These are phyloP conservation scores for Fragosphaeria purpurea DNA, from an alignment of 2,329 filamentous ascomycete genomes.

Conservation along the genomic window DNA sequence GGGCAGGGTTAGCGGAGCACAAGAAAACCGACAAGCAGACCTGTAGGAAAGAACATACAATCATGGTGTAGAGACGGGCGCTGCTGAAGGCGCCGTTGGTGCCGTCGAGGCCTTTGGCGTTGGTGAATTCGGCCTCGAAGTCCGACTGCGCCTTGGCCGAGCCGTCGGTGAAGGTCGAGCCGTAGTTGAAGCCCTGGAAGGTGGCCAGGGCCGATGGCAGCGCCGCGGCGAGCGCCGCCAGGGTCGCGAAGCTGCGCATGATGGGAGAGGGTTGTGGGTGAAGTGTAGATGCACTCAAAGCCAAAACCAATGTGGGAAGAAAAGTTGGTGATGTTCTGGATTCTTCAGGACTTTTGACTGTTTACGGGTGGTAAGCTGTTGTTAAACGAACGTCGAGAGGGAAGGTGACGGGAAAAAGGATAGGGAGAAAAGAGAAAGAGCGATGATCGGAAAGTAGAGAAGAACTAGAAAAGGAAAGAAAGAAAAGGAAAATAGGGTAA, in stretches of 20 bases:
- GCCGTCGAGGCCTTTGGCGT: constrained; percentile 52
- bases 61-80: constrained; percentile 63
- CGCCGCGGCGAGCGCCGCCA: constrained; percentile 13
- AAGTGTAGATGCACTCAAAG: background rate
- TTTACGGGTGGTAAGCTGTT: too few relatives aligned
- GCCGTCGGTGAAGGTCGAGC: constrained; percentile 50
- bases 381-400: too few relatives aligned
- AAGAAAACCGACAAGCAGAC: background rate
- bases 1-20: background rate
- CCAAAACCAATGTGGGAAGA: background rate
- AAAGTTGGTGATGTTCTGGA: too few relatives aligned
- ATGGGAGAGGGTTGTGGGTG: background rate
- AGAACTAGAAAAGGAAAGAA: background rate
- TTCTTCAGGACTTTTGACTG: too few relatives aligned
- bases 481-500: background rate
- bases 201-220: constrained; percentile 22
- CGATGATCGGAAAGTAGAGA: background rate
- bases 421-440: constrained; percentile 1
- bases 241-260: constrained; percentile 8
- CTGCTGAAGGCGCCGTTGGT: constrained; percentile 53
- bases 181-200: constrained; percentile 61
- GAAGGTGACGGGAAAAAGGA: too few relatives aligned
- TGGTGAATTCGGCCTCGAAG: constrained; percentile 61
- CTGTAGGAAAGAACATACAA: constrained; percentile 29
- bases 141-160: constrained; percentile 50